Evolutionary conservation across 495 filamentous ascomycete genomes (phyloP).

Genomic region (Trichoderma parareesei): DNA sequence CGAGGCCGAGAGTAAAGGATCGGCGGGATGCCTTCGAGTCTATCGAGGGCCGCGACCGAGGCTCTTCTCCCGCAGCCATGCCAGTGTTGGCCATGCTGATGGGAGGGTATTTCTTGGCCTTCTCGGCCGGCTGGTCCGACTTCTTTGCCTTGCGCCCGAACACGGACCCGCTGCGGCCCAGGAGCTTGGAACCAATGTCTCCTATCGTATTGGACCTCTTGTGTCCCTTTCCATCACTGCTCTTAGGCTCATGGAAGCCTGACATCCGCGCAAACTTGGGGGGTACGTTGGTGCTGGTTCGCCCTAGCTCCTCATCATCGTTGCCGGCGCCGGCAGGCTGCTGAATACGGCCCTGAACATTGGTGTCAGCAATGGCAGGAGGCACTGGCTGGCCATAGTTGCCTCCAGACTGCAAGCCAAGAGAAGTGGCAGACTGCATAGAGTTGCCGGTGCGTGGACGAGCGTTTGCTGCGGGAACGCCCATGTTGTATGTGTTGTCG

Average conservation of each 20-base stretch:
- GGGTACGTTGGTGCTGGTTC: constrained; percentile 50
- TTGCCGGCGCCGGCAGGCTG: constrained; percentile 49
- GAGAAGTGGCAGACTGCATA: constrained; percentile 56
- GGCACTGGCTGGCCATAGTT: constrained; percentile 87
- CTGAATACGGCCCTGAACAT: constrained; percentile 82
- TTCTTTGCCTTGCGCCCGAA: constrained; percentile 53
- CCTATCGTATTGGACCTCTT: constrained; percentile 86
- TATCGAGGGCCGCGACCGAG: constrained; percentile 58
- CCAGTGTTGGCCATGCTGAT: constrained; percentile 57
- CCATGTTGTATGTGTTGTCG: constrained; percentile 38
- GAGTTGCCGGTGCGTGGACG: constrained; percentile 79
- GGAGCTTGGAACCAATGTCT: constrained; percentile 66
- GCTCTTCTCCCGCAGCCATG: constrained; percentile 41
- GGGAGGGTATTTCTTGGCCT: constrained; percentile 60
- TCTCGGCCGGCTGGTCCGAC: constrained; percentile 35
- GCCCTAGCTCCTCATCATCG: constrained; percentile 29
- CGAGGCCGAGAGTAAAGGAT: constrained; percentile 66
- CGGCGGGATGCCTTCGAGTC: constrained; percentile 62
- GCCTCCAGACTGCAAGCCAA: constrained; percentile 55
- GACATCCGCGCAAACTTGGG: constrained; percentile 44
- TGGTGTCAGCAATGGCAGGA: constrained; percentile 80
- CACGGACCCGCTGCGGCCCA: constrained; percentile 70
- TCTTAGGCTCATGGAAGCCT: constrained; percentile 27
- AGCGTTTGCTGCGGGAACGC: constrained; percentile 34
- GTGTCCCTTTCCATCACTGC: constrained; percentile 55